Percentiles rank a stretch among this genome's conserved stretches.
Conservation (phyloP, 805 yeast species). For the Spathaspora boniae region DNA sequence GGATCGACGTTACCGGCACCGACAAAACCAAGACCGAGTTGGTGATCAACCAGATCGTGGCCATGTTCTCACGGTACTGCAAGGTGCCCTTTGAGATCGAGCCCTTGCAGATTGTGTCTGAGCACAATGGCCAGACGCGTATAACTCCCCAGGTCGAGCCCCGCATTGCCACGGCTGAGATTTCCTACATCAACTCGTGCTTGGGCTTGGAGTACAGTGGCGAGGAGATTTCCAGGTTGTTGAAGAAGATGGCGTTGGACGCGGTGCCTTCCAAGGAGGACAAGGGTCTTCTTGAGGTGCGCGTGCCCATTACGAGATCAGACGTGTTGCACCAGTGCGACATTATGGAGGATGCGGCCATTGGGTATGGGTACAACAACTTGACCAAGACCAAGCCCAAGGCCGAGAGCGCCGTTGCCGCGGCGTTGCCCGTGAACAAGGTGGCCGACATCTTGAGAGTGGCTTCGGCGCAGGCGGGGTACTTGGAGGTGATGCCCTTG, state of each 20-base stretch:
- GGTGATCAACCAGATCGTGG: slow-evolving; percentile 87
- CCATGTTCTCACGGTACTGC: slow-evolving; percentile 93
- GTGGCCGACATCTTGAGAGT: slow-evolving; percentile 84
- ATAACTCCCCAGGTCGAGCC: slow-evolving; percentile 69
- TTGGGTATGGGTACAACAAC: slow-evolving; percentile 92
- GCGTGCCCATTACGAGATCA: slow-evolving; percentile 90
- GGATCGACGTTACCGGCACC: slow-evolving; percentile 92
- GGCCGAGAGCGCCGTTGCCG: slow-evolving; percentile 74
- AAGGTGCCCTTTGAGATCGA: slow-evolving; percentile 79
- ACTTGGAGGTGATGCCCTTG: slow-evolving; percentile 93
- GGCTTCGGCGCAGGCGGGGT: slow-evolving; percentile 92
- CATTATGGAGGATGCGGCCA: slow-evolving; percentile 97
- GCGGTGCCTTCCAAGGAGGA: slow-evolving; percentile 52
- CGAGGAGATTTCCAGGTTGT: slow-evolving; percentile 62
- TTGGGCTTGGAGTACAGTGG: slow-evolving; percentile 76
- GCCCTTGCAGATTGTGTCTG: slow-evolving; percentile 81
- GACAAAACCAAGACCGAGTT: slow-evolving; percentile 92
- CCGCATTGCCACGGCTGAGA: slow-evolving; percentile 69
- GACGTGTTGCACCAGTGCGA: slow-evolving; percentile 97
- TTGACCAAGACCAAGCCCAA: slow-evolving; percentile 76
- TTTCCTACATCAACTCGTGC: slow-evolving; percentile 85
- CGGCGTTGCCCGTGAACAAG: slow-evolving; percentile 88
- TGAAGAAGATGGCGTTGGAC: slow-evolving; percentile 76
- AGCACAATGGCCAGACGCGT: slow-evolving; percentile 75
- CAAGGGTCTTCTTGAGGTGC: slow-evolving; percentile 54